Percentiles rank a stretch among this genome's conserved stretches.
phyloP scores from a whole-genome alignment of 2,329 filamentous ascomycete genomes.

The Atkinsonella texensis region DNA sequence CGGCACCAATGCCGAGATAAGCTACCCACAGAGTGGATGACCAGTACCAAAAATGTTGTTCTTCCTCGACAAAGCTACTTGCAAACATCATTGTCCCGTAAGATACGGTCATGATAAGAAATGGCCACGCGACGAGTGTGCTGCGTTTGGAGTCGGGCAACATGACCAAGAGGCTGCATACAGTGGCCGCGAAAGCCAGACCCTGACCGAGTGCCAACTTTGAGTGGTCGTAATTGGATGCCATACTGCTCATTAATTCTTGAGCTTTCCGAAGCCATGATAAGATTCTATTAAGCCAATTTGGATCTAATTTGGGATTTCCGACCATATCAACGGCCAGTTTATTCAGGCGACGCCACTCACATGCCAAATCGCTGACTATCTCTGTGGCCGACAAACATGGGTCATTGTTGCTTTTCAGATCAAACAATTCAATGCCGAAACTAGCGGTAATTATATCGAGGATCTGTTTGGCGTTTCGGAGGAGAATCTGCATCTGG shows the following conservation, averaged over 20 bases:
- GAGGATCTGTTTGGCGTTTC: slow-evolving; percentile 73
- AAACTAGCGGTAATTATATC: slow-evolving; percentile 67
- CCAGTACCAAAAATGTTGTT: slow-evolving; percentile 99
- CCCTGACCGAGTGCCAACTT: slow-evolving; percentile 40
- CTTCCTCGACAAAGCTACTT: slow-evolving; percentile 94
- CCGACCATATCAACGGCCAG: slow-evolving; percentile 13
- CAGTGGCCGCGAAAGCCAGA: slow-evolving; percentile 21
- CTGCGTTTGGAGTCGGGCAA: slow-evolving; percentile 5
- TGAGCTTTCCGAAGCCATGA: slow-evolving; percentile 64
- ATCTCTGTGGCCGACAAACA: slow-evolving; percentile 23
- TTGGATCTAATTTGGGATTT: slow-evolving; percentile 18
- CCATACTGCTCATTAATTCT: slow-evolving; percentile 71
- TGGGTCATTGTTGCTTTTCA: slow-evolving; percentile 20
- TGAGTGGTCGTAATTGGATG: slow-evolving; percentile 77
- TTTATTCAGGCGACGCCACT: slow-evolving; percentile 40
- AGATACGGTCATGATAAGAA: slow-evolving; percentile 30
- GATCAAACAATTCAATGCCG: slow-evolving; percentile 32
- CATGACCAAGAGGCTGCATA: slow-evolving; percentile 9
- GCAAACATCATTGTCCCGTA: slow-evolving; percentile 94
- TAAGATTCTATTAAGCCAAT: slow-evolving; percentile 32
- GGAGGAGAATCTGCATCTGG: slow-evolving; percentile 54
- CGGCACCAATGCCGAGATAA: slow-evolving; percentile 36
- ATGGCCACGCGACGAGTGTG: slow-evolving; percentile 31
- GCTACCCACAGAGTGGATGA: slow-evolving; percentile 57
- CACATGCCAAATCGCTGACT: slow-evolving; percentile 52